phyloP scores from a whole-genome alignment of 1,284 basidiomycete genomes.

The Ustilago tritici region DNA sequence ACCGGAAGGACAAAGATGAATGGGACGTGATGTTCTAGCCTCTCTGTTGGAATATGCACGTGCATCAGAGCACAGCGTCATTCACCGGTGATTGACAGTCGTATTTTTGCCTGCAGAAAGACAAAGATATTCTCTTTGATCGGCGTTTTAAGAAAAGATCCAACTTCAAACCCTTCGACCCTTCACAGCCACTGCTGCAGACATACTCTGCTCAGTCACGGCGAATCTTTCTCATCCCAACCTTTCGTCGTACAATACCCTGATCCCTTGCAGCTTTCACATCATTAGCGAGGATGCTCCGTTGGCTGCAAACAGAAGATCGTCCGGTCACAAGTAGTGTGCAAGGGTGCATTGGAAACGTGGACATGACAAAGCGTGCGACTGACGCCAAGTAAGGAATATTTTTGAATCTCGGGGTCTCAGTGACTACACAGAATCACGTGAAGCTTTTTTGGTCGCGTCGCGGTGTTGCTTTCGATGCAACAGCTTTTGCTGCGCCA shows the following conservation, averaged over 20 bases:
- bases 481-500: conserved; percentile 1
- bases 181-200: background rate
- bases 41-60: conserved; percentile 9
- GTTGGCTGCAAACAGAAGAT: background rate
- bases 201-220: background rate
- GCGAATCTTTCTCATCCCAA: background rate
- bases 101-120: background rate
- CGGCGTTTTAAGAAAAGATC: conserved; percentile 5
- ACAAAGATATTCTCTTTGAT: background rate
- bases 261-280: background rate
- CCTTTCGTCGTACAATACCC: background rate
- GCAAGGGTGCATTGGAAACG: background rate
- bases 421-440: conserved; percentile 19
- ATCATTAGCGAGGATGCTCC: background rate
- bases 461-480: conserved; percentile 41
- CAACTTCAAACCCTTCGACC: background rate
- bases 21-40: background rate
- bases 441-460: conserved; percentile 37
- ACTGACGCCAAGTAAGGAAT: conserved; percentile 1
- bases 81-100: conserved; percentile 12
- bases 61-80: conserved; percentile 27
- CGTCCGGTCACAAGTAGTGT: background rate
- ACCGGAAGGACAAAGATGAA: background rate
- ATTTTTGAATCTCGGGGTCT: conserved; percentile 9
- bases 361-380: conserved; percentile 23